A percentile compares a stretch with the other conserved stretches of the same genome.
These are phyloP conservation scores for Suillus plorans DNA, from an alignment of 768 basidiomycete genomes.

Conservation along the genomic window DNA sequence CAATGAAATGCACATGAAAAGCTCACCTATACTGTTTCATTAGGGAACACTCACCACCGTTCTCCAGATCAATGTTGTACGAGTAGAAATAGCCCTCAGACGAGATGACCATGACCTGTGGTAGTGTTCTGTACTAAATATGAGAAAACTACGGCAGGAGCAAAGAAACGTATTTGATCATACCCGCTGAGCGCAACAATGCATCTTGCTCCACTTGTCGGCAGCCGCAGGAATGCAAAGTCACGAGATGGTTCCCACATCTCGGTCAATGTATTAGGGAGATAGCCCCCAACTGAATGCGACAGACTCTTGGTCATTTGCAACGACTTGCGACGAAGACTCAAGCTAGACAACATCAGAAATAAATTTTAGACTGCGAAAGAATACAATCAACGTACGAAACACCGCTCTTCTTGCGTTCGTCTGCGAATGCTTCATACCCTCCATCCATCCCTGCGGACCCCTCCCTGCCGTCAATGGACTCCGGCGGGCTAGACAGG, in stretches of 20 bases:
- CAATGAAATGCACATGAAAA: not conserved
- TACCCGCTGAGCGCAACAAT: constrained; percentile 90
- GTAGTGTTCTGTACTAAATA: constrained; percentile 66
- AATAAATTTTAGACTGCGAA: constrained; percentile 2
- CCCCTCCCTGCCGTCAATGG: constrained; percentile 63
- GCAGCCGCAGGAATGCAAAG: constrained; percentile 88
- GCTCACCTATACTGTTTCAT: constrained; percentile 88
- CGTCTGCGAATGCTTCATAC: constrained; percentile 84
- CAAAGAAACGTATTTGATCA: not conserved
- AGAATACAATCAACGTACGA: constrained; percentile 42
- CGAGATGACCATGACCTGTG: constrained; percentile 96
- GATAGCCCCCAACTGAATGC: constrained; percentile 78
- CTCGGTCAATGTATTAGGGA: constrained; percentile 88
- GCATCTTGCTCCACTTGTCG: constrained; percentile 74
- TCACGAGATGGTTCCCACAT: constrained; percentile 97
- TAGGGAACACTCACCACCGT: constrained; percentile 91
- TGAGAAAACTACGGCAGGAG: not conserved
- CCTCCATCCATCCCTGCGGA: constrained; percentile 57
- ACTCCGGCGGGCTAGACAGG: constrained; percentile 61
- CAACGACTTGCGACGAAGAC: constrained; percentile 66
- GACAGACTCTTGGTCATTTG: constrained; percentile 75
- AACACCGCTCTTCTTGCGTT: constrained; percentile 63
- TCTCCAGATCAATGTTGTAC: constrained; percentile 94
- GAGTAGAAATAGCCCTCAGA: constrained; percentile 95
- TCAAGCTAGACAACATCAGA: constrained; percentile 32